Evolutionary conservation across 2,329 filamentous ascomycete species (phyloP).

Genomic region (Phyllosticta citribraziliensis): DNA sequence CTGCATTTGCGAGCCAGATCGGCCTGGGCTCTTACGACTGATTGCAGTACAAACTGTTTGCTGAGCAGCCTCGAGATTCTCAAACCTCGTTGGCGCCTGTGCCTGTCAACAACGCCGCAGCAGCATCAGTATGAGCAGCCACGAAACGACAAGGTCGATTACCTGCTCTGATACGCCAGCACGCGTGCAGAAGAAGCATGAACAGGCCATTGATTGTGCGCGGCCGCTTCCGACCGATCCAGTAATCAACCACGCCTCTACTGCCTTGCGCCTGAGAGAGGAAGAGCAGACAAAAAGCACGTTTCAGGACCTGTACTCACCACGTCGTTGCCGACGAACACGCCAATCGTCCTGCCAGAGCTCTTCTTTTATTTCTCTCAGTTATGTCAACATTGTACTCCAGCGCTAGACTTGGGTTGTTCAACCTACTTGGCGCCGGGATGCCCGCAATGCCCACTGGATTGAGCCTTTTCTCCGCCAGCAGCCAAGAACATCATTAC

Average conservation of each 20-base stretch:
- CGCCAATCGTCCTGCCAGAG: background rate
- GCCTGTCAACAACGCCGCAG: background rate
- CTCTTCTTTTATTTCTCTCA: background rate
- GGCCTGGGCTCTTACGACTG: slow-evolving; percentile 54
- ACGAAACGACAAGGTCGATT: background rate
- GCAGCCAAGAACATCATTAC: background rate
- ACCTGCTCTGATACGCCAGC: background rate
- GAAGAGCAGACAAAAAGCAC: background rate
- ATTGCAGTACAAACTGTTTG: slow-evolving; percentile 20
- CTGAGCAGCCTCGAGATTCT: background rate
- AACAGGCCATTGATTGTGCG: background rate
- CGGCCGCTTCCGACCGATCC: background rate
- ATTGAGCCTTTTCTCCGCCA: background rate
- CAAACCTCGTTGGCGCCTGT: background rate
- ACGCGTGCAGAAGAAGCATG: background rate
- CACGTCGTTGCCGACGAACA: background rate
- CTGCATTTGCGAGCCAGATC: slow-evolving; percentile 92
- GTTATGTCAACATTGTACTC: background rate
- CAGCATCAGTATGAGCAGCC: background rate
- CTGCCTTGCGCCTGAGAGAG: background rate
- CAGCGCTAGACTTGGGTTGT: background rate
- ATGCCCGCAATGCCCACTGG: background rate
- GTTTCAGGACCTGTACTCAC: background rate
- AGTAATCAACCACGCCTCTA: background rate
- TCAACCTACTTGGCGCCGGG: background rate